Base-by-base conservation (phyloP, 345 rosid genomes). In the Eucalyptus erythrocorys region DNA sequence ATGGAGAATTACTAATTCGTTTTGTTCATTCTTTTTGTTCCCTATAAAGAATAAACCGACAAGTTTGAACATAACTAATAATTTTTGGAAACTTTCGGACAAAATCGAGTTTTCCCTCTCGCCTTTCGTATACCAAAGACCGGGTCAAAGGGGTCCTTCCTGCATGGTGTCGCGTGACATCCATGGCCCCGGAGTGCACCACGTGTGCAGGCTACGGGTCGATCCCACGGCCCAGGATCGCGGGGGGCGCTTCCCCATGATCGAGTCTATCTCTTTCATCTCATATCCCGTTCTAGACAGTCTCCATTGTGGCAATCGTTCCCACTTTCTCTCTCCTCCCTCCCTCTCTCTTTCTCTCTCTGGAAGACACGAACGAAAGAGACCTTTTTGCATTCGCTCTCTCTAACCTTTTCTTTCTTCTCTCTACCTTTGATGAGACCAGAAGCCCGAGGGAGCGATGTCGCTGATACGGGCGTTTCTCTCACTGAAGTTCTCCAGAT, bases 401-500 rank as follows among this genome's bases (percentile, higher is more conserved):
- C 87, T 82, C 53, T 48, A 42, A 80, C 32, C 61, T 7, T 27
- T 49, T 14, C 8, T 7, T 22, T 86, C 4, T 8, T 81, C 85
- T 22, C 24, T 32, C 79, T 47, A 22, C 47, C 16, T 53, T 45
- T 86, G 48, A 43, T 53, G 68, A 43, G 76, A 61, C 32, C 27
- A 3, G 76, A 32, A 21, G 79, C 50, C 34, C 71, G 59, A 55
- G 80, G n/a, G 37, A 49, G 82, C 86, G 90, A 90, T 96, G 96
- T 95, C 95, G 90, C 91, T 92, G 89, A 89, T 94, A 87, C 91
- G 93, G 86, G 92, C 96, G 91, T 89, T 92, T 86, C 92, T 94
- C 79, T 94, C 95, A 21, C 94, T 96, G 87, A 93, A 94, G 91
- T 86, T 94, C 95, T 94, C 96, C 45, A 88, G 92, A 88, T 95